Evolutionary conservation across 2,329 filamentous ascomycete species (phyloP), one percentile per base, ranked within the genome.

Genomic region (Xylaria sp.): DNA sequence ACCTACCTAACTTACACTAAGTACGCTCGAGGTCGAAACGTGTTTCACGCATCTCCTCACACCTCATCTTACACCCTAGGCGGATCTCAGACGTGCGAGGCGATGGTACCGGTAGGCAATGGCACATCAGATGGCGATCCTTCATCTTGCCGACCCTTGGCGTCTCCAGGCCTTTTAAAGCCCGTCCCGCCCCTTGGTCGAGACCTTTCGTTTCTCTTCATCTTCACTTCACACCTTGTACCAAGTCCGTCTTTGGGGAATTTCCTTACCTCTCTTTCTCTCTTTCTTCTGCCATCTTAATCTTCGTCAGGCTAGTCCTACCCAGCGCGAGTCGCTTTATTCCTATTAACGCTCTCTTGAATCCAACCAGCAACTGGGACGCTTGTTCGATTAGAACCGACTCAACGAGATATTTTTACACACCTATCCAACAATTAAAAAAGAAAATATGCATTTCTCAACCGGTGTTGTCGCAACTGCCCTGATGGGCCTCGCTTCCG

Each of bases 391-490:
- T 64, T 65, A 60, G 66, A 69, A 67, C 63, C 15, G 71, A 69
- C 64, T 64, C 64, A 57, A 67, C 44, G 50, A 58, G 62, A 31
- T 61, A 51, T 67, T 61, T 54, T 50, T 13, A 22, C 42, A 62
- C 54, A 67, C 63, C 55, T n/a, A 5, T 47, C 53, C 63, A 62
- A 59, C 22, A 49, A 71, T 36, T 36, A 69, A 60, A 61, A 53
- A 51, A 71, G 67, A 74, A 79, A 86, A 81, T 69, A 89, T 88
- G 86, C 81, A 84, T 68, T 83, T 86, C 79, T 78, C 81, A 69
- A 79, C 81, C 68, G 73, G 85, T 72, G 75, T 79, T 70, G 74
- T 85, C 45, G 47, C 62, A 1, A 77, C 84, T 69, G 81, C 84
- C 73, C 79, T 88, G 55, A 71, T 83, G 75, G 79, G 82, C 75